Base-by-base conservation (phyloP, 345 rosid genomes). In the Cardamine chenopodiifolia region DNA sequence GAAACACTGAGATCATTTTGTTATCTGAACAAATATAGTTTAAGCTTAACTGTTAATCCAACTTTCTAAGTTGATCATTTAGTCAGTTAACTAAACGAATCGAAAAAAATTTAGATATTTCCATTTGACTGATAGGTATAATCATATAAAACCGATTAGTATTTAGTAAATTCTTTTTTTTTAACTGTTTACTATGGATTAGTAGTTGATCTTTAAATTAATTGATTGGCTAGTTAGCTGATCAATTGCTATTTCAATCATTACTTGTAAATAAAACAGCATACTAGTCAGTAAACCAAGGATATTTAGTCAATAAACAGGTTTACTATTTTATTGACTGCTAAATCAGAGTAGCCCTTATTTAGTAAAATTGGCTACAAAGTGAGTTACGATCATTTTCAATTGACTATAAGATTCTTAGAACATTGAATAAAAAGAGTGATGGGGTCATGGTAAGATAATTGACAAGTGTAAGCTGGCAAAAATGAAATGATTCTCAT, bases 401-500 rank as follows among this genome's bases (percentile, higher is more conserved):
- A 63, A 6, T 23, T 23, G 58, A 56, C 11, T 56, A 56, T 39
- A 3, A 65, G 50, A 48, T 32, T 45, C 65, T 73, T 37, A 32
- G 58, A 56, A 55, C 19, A 65, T 32, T 54, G 49, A 32, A 23
- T 34, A 42, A 26, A 56, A 56, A 45, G 31, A 57, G 60, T 66
- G 52, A 74, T 66, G 45, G 66, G 68, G 54, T 39, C 60, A 59
- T 50, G 25, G 66, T 47, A 57, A 74, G 34, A 50, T 20, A 68
- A 60, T 49, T 68, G 79, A 75, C 68, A 68, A 75, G 68, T 68
- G 68, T 50, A 68, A 50, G 79, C 62, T 60, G 79, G 78, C 78
- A 67, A 75, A 60, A 66, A 74, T 67, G 32, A 47, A 74, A 67
- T 74, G 34, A 74, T 75, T 68, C 29, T 34, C 49, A 52, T 75